Base-by-base conservation (phyloP, 108 stramenopile genomes). In the Skeletonema menzelii region DNA sequence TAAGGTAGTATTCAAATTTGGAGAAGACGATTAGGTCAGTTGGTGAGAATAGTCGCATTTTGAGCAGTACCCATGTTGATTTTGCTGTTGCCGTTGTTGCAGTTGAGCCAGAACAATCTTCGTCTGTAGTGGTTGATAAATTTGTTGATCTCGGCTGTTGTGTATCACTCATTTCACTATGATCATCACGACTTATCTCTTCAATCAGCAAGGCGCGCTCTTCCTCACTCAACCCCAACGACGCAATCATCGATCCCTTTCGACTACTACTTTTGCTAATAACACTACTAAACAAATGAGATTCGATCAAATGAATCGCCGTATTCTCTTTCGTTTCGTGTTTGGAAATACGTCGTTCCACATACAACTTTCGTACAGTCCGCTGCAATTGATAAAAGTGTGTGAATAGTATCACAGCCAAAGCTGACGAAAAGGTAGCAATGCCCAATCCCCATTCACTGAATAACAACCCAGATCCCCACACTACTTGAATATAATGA, bases 391-490 rank as follows among this genome's bases (percentile, higher is more conserved):
- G 57, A 58, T 28, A 30, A n/a, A 58, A 58, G 17, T 58, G 57
- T 11, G 12, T 58, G 12, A 14, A 58, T 12, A 58, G 57, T 5
- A 27, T 58, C 5, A 8, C 27, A 3, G 57, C 57, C 12, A 19
- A 2, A 30, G 12, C 11, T 5, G 27, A 28, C n/a, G 57, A 27
- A 19, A 58, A 58, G 4, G 57, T 28, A 17, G 57, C 57, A 13
- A 58, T 58, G 13, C 57, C 57, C 27, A 58, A 30, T 30, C 57
- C 57, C 57, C 57, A 58, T 30, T 58, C 57, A 58, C 57, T 58
- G 8, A 58, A 58, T 11, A 15, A 58, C n/a, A 28, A n/a, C 20
- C 57, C 57, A 6, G 57, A 58, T 19, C 57, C 57, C 57, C 57
- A 58, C 12, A 58, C 57, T 28, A 58, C 27, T 1, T 58, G 57